Evolutionary conservation across 1,139 yeast species (phyloP).

Genomic region (Suhomyces terraborum): DNA sequence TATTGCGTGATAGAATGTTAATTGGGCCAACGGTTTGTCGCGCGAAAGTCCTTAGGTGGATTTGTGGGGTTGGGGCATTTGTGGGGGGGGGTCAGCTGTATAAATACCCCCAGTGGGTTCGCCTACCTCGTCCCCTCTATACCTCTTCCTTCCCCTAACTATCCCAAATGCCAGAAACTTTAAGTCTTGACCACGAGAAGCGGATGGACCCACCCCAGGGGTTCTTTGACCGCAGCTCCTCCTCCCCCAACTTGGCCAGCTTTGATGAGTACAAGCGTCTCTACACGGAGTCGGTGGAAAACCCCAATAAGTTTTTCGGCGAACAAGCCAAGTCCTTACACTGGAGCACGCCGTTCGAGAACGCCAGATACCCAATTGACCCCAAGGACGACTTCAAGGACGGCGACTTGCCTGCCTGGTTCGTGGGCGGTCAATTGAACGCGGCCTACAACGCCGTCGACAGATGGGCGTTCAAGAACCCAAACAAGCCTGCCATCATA

Average conservation of each 20-base stretch:
- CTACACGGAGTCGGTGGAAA: slow-evolving; percentile 67
- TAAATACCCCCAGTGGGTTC: slow-evolving; percentile 7
- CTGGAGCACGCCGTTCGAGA: slow-evolving; percentile 67
- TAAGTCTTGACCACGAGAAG: slow-evolving; percentile 47
- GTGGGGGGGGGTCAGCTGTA: slow-evolving; percentile 1
- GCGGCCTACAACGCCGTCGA: slow-evolving; percentile 80
- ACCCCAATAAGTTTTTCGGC: slow-evolving; percentile 68
- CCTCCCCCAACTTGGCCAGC: slow-evolving; percentile 48
- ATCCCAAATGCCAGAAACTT: slow-evolving; percentile 16
- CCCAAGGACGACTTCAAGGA: slow-evolving; percentile 55
- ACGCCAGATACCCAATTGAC: slow-evolving; percentile 55
- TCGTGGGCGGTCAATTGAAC: slow-evolving; percentile 72
- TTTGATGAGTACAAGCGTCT: slow-evolving; percentile 58
- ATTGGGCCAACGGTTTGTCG: slow-evolving; percentile 5
- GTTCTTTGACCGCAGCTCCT: slow-evolving; percentile 52
- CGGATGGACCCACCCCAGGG: slow-evolving; percentile 56
- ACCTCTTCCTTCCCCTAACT: neutral
- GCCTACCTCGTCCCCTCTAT: neutral
- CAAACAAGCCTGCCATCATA: slow-evolving; percentile 72
- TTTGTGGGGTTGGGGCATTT: slow-evolving; percentile 2
- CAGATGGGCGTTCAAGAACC: slow-evolving; percentile 72
- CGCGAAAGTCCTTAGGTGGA: neutral
- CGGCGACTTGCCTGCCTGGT: slow-evolving; percentile 78
- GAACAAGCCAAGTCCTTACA: slow-evolving; percentile 59
- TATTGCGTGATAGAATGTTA: neutral